phyloP scores from a whole-genome alignment of 208 protist genomes.

The Borovskyia barvae region DNA sequence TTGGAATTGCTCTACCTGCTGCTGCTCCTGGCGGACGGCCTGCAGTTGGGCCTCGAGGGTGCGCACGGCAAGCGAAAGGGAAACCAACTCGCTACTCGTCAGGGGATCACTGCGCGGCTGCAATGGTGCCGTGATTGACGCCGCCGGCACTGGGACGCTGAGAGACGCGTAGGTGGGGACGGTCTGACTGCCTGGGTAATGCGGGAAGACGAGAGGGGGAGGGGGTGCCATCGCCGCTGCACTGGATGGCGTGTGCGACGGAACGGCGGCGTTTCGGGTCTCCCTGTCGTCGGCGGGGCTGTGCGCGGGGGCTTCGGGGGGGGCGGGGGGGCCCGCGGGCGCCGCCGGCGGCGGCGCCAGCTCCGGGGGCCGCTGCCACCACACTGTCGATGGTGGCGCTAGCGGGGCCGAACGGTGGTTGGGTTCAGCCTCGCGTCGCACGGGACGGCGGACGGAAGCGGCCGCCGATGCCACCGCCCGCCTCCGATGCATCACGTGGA shows the following conservation, averaged over 20 bases:
- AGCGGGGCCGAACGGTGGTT: not conserved
- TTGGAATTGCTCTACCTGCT: slow-evolving; percentile 16
- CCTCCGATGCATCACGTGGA: slow-evolving; percentile 37
- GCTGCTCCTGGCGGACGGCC: slow-evolving; percentile 19
- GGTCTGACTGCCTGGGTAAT: too few relatives aligned
- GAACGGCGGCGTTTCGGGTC: not conserved
- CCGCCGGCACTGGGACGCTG: too few relatives aligned
- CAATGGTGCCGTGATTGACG: not conserved
- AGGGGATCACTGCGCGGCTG: slow-evolving; percentile 11
- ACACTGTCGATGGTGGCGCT: slow-evolving; percentile 3
- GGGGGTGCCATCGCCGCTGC: not conserved
- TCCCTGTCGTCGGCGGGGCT: slow-evolving; percentile 7
- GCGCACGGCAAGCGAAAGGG: slow-evolving; percentile 10
- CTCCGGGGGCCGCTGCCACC: slow-evolving; percentile 14
- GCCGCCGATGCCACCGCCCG: slow-evolving; percentile 6
- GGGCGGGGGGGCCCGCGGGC: too few relatives aligned
- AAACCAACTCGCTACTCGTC: slow-evolving; percentile 9
- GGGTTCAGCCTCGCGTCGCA: not conserved
- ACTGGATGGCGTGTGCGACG: not conserved
- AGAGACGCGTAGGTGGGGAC: too few relatives aligned
- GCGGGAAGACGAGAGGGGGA: not conserved
- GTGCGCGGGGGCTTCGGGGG: not conserved
- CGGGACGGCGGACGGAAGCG: not conserved
- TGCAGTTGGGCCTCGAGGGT: slow-evolving; percentile 13
- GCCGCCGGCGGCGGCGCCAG: not conserved